phyloP scores from a whole-genome alignment of 352 stramenopile species.

The Thraustochytrium striatum region DNA sequence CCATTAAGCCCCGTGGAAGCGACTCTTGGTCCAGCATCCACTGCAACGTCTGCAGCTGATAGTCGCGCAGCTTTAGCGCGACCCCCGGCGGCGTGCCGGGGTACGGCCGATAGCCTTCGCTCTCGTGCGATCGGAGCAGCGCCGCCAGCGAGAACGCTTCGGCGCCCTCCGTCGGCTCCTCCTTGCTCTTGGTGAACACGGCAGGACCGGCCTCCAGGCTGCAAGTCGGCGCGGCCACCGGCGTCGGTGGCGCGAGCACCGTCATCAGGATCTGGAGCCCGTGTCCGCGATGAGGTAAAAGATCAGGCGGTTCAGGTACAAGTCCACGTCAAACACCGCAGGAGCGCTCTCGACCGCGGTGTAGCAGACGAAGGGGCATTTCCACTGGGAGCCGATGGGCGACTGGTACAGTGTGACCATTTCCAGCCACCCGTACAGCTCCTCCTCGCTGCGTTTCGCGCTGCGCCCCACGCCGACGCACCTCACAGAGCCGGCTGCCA shows the following conservation, averaged over 20 bases:
- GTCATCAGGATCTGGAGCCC: background rate
- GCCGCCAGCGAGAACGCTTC: background rate
- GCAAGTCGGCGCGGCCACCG: background rate
- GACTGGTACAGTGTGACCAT: slow-evolving; percentile 9
- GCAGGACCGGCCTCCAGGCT: background rate
- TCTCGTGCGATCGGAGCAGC: slow-evolving; percentile 3
- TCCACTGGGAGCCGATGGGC: slow-evolving; percentile 2
- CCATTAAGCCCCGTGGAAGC: slow-evolving; percentile 18
- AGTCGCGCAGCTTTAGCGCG: slow-evolving; percentile 13
- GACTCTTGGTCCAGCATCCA: slow-evolving; percentile 43
- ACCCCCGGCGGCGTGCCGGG: background rate
- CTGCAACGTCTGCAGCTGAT: slow-evolving; percentile 38
- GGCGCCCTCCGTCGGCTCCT: background rate
- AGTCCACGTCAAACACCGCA: background rate
- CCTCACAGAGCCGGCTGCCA: background rate
- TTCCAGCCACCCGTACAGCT: slow-evolving; percentile 4
- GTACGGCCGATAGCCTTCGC: background rate
- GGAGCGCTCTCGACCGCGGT: background rate
- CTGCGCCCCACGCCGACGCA: background rate
- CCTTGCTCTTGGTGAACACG: background rate
- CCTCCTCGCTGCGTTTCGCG: background rate
- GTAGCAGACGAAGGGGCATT: background rate
- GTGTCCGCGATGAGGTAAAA: slow-evolving; percentile 33
- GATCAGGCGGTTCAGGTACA: slow-evolving; percentile 23
- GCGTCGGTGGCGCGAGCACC: background rate